Evolutionary conservation across 208 protist genomes (phyloP), one percentile per base, ranked within the genome.

Genomic region (Wallacemonas sp.): DNA sequence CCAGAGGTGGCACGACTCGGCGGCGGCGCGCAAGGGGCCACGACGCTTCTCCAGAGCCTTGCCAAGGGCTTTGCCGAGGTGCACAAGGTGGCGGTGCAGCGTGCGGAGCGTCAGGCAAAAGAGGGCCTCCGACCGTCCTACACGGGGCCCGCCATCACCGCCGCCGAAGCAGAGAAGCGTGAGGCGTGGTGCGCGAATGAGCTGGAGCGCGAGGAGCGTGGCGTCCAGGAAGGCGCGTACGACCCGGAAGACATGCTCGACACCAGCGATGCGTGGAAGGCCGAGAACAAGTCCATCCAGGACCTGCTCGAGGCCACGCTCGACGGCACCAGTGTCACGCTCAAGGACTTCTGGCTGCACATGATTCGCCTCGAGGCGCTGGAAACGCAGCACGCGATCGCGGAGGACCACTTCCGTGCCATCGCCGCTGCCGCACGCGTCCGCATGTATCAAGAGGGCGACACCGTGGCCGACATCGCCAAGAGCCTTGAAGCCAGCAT

Each of bases 221-320:
- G 78, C 26, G 70, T 93, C 17, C 66, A 77, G 16, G 80, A 90
- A 26, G 80, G 83, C 58, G 73, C 83, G 5, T 87, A 83, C 72
- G 90, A 96, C 63, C 83, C 87, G 1, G 85, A 88, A 44, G 86
- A 96, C 48, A 52, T 85, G 33, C 63, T 81, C n/a, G 85, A 93
- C 68, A 57, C 58, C 23, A 70, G 71, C 0, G 71, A 81, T 1
- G 88, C 88, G 64, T 96, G 90, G 90, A 64, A 81, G 30, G 41
- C 34, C n/a, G 87, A 96, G 76, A 79, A 91, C 46, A 67, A 72
- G 26, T 30, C 24, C 19, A 82, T 94, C 6, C 58, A 82, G 55
- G 65, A 74, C 23, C 33, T 91, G 6, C 65, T 90, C 71, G 57
- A 72, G 5, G 32, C 65, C 38, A 56, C 48, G 11, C 44, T 91